Conservation (phyloP, 768 basidiomycete species). For the Tylopilus sp. region DNA sequence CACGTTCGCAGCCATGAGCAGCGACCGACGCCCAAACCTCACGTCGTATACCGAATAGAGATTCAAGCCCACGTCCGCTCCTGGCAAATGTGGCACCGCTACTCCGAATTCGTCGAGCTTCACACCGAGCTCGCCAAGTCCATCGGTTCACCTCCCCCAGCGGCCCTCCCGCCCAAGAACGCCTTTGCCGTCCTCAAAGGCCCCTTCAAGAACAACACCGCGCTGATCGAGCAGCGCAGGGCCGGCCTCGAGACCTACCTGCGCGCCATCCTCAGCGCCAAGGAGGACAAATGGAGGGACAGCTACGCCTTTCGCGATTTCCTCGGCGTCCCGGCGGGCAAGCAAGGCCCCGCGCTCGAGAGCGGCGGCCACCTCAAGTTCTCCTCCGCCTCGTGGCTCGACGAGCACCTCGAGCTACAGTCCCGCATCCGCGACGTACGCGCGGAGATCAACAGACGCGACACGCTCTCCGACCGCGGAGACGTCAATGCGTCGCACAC, state of each 20-base stretch:
- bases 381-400: constrained; percentile 81
- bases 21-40: constrained; percentile 66
- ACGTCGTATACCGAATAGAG: constrained; percentile 78
- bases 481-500: constrained; percentile 75
- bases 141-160: constrained; percentile 79
- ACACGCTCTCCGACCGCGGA: constrained; percentile 72
- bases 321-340: constrained; percentile 74
- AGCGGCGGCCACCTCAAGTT: constrained; percentile 45
- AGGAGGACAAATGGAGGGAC: constrained; percentile 82
- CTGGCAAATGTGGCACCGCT: constrained; percentile 93
- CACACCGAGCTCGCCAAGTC: constrained; percentile 76
- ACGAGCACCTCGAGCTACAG: constrained; percentile 81
- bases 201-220: constrained; percentile 46
- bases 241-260: constrained; percentile 79
- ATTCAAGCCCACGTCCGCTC: constrained; percentile 86
- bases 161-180: constrained; percentile 82
- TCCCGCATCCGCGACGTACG: constrained; percentile 75
- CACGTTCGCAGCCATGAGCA: constrained; percentile 68
- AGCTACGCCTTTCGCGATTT: constrained; percentile 80
- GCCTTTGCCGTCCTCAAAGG: constrained; percentile 62
- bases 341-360: constrained; percentile 36
- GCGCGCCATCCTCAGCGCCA: constrained; percentile 77
- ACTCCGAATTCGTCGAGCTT: constrained; percentile 91
- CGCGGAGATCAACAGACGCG: constrained; percentile 83
- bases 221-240: constrained; percentile 74